phyloP scores from a whole-genome alignment of 208 protist genomes.

The Leishmania arabica region DNA sequence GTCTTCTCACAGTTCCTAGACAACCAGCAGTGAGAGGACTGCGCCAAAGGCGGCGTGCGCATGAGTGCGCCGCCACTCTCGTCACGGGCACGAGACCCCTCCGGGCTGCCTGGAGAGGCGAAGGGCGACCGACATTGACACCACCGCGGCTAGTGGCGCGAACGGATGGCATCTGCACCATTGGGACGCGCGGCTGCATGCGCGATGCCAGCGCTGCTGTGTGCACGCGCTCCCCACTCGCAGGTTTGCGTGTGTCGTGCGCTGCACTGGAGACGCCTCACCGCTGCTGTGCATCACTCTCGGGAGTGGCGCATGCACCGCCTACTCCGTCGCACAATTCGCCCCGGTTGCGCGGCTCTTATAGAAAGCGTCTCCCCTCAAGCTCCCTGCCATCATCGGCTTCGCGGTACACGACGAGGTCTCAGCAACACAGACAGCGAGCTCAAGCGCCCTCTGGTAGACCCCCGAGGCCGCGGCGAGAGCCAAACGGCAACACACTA shows the following conservation, averaged over 20 bases:
- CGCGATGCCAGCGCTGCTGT: neutral
- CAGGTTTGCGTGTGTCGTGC: neutral
- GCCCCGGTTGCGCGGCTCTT: neutral
- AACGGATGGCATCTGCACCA: neutral
- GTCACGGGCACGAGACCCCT: neutral
- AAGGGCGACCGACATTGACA: neutral
- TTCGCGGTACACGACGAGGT: neutral
- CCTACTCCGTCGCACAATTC: neutral
- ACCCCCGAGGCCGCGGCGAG: neutral
- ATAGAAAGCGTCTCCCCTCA: neutral
- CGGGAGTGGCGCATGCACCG: neutral
- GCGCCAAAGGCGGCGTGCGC: neutral
- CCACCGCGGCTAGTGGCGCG: neutral
- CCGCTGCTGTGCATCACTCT: neutral
- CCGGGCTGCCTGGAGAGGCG: neutral
- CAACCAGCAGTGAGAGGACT: neutral
- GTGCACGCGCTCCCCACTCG: neutral
- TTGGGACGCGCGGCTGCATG: neutral
- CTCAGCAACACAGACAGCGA: neutral
- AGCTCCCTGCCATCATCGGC: neutral
- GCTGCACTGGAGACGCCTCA: neutral
- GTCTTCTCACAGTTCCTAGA: neutral
- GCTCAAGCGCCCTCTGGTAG: neutral
- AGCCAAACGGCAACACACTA: neutral
- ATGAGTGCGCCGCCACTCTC: neutral